These are phyloP conservation scores for Penicillium soppii DNA, from an alignment of 495 filamentous ascomycete genomes.

Conservation along the genomic window DNA sequence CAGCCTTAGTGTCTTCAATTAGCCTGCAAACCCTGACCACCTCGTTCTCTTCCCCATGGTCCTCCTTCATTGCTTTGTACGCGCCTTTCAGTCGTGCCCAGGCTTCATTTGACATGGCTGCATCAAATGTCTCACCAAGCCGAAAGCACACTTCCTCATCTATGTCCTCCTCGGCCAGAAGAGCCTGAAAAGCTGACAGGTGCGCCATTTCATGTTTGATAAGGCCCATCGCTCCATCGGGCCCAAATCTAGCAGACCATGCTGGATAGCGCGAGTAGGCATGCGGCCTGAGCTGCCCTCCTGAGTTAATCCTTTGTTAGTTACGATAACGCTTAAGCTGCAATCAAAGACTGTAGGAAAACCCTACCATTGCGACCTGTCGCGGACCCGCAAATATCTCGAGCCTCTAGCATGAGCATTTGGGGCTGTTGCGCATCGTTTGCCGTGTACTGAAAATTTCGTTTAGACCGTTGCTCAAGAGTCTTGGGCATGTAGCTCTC, in stretches of 20 bases:
- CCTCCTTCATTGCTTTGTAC: neutral
- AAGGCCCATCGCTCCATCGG: neutral
- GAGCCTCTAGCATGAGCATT: neutral
- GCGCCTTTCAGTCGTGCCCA: neutral
- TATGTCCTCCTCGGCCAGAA: neutral
- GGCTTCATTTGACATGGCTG: slow-evolving; percentile 1
- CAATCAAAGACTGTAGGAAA: neutral
- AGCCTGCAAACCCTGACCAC: neutral
- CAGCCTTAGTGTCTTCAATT: neutral
- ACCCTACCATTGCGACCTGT: neutral
- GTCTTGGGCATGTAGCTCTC: neutral
- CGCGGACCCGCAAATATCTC: neutral
- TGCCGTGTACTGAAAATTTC: neutral
- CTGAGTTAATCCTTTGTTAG: neutral
- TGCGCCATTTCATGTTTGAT: slow-evolving; percentile 1
- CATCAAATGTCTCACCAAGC: slow-evolving; percentile 1
- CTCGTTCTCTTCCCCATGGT: neutral
- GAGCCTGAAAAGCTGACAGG: neutral
- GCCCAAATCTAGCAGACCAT: neutral
- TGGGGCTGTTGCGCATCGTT: neutral
- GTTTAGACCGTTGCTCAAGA: neutral
- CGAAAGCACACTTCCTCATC: neutral
- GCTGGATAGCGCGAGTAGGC: neutral
- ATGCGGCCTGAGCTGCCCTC: neutral
- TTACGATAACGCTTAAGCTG: neutral